Evolutionary conservation across 495 filamentous ascomycete genomes (phyloP).

Genomic region (Trichodelitschia bisporula): DNA sequence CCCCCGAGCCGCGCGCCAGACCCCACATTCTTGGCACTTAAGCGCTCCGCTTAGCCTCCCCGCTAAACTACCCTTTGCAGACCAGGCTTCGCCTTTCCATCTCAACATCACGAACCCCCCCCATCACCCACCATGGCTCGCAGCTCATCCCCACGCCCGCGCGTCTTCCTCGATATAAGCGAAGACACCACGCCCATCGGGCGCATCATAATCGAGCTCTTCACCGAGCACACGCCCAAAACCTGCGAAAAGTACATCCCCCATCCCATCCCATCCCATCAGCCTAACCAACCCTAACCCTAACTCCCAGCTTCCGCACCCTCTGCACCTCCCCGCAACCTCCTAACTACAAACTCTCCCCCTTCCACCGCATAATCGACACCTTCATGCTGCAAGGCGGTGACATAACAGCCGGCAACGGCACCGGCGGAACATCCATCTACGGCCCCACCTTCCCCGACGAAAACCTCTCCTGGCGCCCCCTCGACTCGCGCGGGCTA

Average conservation of each 20-base stretch:
- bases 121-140: no score
- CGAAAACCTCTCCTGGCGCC: slow-evolving; percentile 61
- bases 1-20: no score
- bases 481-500: slow-evolving; percentile 54
- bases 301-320: slow-evolving; percentile 74
- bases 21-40: no score
- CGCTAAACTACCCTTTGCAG: no score
- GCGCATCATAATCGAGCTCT: slow-evolving; percentile 83
- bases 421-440: slow-evolving; percentile 64
- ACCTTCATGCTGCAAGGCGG: slow-evolving; percentile 69
- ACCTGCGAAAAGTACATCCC: slow-evolving; percentile 98
- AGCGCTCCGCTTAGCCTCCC: no score
- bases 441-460: slow-evolving; percentile 67
- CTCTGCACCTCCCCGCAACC: slow-evolving; percentile 89
- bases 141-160: no score
- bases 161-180: no score
- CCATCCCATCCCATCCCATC: no score
- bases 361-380: slow-evolving; percentile 83
- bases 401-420: slow-evolving; percentile 86
- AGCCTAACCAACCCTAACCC: no score
- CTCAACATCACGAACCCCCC: no score
- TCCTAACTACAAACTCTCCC: slow-evolving; percentile 80
- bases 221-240: slow-evolving; percentile 54
- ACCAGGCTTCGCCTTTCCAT: no score
- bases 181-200: no score